phyloP scores from a whole-genome alignment of 352 stramenopile genomes.

The Pythium brachiatum region DNA sequence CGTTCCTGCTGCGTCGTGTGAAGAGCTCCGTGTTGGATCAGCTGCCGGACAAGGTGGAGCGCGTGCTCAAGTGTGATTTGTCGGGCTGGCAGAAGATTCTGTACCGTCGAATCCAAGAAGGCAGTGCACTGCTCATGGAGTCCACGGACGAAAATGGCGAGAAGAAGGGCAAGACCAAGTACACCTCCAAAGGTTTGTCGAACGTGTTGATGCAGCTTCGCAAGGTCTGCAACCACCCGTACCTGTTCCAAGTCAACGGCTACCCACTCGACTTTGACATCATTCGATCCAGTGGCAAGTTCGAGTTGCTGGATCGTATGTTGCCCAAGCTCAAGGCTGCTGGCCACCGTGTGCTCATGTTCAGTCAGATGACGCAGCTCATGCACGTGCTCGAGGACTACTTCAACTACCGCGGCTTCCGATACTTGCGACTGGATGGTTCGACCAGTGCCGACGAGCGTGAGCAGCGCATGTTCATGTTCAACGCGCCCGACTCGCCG shows the following conservation, averaged over 20 bases:
- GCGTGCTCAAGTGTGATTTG: constrained; percentile 84
- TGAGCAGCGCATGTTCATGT: constrained; percentile 97
- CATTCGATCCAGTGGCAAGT: constrained; percentile 89
- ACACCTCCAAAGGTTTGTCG: constrained; percentile 80
- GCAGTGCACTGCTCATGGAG: constrained; percentile 80
- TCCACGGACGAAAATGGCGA: constrained; percentile 57
- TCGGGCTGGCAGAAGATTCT: constrained; percentile 89
- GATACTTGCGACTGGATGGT: constrained; percentile 96
- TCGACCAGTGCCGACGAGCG: constrained; percentile 95
- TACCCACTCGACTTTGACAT: constrained; percentile 88
- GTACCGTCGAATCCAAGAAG: constrained; percentile 87
- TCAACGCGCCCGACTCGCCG: constrained; percentile 90
- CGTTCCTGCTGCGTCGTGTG: constrained; percentile 81
- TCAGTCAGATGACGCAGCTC: constrained; percentile 90
- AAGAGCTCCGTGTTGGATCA: constrained; percentile 87
- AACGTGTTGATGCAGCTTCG: constrained; percentile 89
- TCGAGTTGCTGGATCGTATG: constrained; percentile 97
- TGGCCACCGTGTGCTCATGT: constrained; percentile 90
- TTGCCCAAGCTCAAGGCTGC: constrained; percentile 92
- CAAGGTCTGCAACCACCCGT: constrained; percentile 90
- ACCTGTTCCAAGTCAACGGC: constrained; percentile 82
- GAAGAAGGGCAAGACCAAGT: constrained; percentile 77
- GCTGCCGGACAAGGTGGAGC: constrained; percentile 85
- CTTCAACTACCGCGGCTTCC: constrained; percentile 89
- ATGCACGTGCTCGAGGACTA: constrained; percentile 91